Conservation (phyloP, 352 stramenopile genomes). For the Globisporangium cylindrosporum region DNA sequence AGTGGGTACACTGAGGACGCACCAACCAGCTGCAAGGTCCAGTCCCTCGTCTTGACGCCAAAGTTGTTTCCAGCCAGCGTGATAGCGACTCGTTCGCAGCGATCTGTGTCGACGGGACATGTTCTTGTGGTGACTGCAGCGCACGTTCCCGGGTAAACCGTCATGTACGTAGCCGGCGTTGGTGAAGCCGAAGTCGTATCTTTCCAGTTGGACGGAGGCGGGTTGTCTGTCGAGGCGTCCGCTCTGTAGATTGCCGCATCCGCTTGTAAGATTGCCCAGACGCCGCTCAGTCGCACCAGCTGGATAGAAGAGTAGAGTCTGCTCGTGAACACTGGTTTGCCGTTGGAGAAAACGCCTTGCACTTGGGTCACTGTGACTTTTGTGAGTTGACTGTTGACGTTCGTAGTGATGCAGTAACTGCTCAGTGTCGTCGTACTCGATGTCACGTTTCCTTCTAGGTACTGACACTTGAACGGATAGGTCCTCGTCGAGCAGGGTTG, state of each 20-base stretch:
- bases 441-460: conserved; percentile 22
- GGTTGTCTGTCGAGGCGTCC: conserved; percentile 20
- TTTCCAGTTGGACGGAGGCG: conserved; percentile 32
- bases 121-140: conserved; percentile 16
- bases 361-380: conserved; percentile 31
- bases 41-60: conserved; percentile 33
- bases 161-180: conserved; percentile 21
- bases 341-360: conserved; percentile 33
- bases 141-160: conserved; percentile 38
- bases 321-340: conserved; percentile 38
- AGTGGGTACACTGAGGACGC: conserved; percentile 12
- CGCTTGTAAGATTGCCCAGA: conserved; percentile 32
- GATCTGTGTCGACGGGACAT: conserved; percentile 41
- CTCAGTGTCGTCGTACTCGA: conserved; percentile 12
- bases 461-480: conserved; percentile 39
- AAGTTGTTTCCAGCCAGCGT: conserved; percentile 58
- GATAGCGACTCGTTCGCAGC: conserved; percentile 43
- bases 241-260: conserved; percentile 27
- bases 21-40: conserved; percentile 38
- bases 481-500: conserved; percentile 36
- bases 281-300: conserved; percentile 31
- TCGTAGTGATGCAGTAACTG: conserved; percentile 35
- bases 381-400: conserved; percentile 18
- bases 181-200: conserved; percentile 23
- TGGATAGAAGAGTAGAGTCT: conserved; percentile 19